Conservation (phyloP, 2,329 filamentous ascomycete genomes). For the Bretziella fagacearum region DNA sequence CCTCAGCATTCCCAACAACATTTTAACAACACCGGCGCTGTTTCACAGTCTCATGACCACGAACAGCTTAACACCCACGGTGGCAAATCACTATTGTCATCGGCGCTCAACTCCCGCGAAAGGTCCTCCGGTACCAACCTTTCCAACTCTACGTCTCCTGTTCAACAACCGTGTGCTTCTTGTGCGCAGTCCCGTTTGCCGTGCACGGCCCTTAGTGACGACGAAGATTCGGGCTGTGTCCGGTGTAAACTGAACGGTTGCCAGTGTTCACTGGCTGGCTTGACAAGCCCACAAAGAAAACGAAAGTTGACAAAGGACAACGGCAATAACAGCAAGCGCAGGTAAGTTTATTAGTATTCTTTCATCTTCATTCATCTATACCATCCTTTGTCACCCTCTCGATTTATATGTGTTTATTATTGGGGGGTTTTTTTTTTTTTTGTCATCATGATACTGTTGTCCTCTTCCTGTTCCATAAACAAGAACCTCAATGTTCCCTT, state of each 20-base stretch:
- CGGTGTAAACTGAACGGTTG: slow-evolving; percentile 63
- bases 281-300: slow-evolving; percentile 56
- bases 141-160: slow-evolving; percentile 17
- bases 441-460: background rate
- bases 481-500: background rate
- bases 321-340: slow-evolving; percentile 22
- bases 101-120: slow-evolving; percentile 1
- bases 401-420: background rate
- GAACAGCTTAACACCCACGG: slow-evolving; percentile 21
- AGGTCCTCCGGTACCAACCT: background rate
- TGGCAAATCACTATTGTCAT: slow-evolving; percentile 1
- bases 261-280: slow-evolving; percentile 58
- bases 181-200: slow-evolving; percentile 58
- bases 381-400: background rate
- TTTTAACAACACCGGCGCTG: background rate
- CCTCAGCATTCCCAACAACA: background rate
- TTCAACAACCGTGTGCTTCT: slow-evolving; percentile 43
- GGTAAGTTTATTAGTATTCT: background rate
- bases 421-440: background rate
- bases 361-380: background rate
- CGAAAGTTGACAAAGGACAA: slow-evolving; percentile 48
- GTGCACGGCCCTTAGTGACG: slow-evolving; percentile 52
- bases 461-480: background rate
- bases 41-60: background rate
- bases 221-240: slow-evolving; percentile 55